phyloP scores from a whole-genome alignment of 331 rosid species.

The Spiraea crenata region DNA sequence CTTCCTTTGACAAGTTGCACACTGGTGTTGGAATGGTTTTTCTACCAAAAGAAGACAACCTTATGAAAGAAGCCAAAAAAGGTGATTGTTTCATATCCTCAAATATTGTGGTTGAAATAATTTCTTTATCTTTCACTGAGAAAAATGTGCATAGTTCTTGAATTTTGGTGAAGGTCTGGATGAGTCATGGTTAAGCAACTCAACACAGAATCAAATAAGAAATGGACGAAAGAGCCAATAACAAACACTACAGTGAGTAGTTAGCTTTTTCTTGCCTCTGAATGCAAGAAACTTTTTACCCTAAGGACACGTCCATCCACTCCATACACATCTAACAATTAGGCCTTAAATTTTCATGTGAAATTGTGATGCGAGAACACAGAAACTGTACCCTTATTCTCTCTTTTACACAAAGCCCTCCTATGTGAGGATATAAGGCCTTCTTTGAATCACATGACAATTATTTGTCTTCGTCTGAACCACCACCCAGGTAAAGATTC shows the following conservation, averaged over 20 bases:
- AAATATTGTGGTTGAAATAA: constrained; percentile 14
- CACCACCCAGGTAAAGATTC: background rate
- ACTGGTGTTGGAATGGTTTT: constrained; percentile 98
- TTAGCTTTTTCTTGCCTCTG: background rate
- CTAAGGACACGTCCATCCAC: constrained; percentile 5
- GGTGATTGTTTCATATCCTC: constrained; percentile 50
- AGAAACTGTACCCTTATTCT: background rate
- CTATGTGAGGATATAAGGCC: background rate
- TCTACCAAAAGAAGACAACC: constrained; percentile 68
- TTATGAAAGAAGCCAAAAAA: constrained; percentile 67
- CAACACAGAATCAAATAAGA: background rate
- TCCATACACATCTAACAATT: background rate
- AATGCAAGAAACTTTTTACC: background rate
- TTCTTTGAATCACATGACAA: background rate
- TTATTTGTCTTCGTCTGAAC: background rate
- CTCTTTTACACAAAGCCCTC: background rate
- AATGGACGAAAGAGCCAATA: background rate
- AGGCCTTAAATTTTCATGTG: background rate
- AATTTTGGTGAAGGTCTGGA: constrained; percentile 4
- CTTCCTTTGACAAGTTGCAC: constrained; percentile 86
- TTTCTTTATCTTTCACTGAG: constrained; percentile 23
- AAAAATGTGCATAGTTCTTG: constrained; percentile 25
- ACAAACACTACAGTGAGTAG: background rate
- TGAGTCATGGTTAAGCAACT: background rate
- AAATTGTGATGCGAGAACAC: background rate